Evolutionary conservation across 495 filamentous ascomycete species (phyloP).

Genomic region (Podospora pseudopauciseta): DNA sequence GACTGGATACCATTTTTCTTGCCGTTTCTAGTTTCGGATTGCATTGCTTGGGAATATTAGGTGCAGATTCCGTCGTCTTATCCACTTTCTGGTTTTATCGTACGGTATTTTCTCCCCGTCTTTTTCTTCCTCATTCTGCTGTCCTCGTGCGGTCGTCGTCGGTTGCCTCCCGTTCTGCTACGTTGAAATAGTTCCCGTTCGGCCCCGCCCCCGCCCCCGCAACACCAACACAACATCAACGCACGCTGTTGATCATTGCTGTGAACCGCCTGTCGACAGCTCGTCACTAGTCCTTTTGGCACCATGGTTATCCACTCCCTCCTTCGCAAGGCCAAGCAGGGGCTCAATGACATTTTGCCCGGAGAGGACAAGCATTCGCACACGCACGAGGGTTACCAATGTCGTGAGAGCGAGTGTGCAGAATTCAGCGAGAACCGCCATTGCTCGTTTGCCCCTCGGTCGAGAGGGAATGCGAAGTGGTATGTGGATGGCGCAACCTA

Average conservation of each 20-base stretch:
- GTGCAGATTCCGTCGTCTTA: background rate
- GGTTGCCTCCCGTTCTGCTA: background rate
- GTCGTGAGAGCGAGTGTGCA: conserved; percentile 30
- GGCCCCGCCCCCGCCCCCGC: no score
- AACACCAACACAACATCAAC: conserved; percentile 1
- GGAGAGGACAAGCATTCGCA: conserved; percentile 40
- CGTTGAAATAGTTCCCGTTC: background rate
- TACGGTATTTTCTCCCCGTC: background rate
- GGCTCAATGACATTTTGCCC: conserved; percentile 33
- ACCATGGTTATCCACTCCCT: conserved; percentile 22
- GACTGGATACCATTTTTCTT: background rate
- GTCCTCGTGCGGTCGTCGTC: background rate
- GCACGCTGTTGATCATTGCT: background rate
- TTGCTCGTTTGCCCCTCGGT: conserved; percentile 81
- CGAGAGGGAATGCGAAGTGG: conserved; percentile 89
- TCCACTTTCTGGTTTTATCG: background rate
- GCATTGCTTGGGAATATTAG: background rate
- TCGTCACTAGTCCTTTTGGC: background rate
- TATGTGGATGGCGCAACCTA: conserved; percentile 92
- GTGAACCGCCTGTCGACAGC: background rate
- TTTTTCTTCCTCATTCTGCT: background rate
- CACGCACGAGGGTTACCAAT: conserved; percentile 34
- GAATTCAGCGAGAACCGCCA: conserved; percentile 60
- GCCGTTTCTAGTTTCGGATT: background rate
- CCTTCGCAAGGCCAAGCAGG: conserved; percentile 21